Conservation (phyloP, 768 basidiomycete genomes). For the Amanita subjunquillea region DNA sequence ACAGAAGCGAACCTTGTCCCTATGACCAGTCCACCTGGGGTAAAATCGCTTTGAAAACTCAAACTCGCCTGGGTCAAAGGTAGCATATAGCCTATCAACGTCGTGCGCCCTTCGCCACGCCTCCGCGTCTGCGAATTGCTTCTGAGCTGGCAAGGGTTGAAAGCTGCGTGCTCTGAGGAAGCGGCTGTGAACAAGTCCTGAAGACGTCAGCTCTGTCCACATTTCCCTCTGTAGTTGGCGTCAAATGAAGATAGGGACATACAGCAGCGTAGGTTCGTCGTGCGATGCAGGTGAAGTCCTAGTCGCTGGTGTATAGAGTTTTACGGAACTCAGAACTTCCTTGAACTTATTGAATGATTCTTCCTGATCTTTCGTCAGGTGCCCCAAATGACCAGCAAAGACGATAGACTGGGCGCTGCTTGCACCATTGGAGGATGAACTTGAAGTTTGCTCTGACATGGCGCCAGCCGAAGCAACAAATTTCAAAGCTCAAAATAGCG, state of each 20-base stretch:
- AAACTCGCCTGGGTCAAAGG: slow-evolving; percentile 50
- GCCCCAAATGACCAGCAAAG: slow-evolving; percentile 42
- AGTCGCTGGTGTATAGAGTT: slow-evolving; percentile 37
- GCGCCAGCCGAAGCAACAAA: not conserved
- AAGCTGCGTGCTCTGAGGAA: slow-evolving; percentile 77
- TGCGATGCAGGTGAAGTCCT: slow-evolving; percentile 33
- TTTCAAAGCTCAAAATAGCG: too few relatives aligned
- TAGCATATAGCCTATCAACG: slow-evolving; percentile 52
- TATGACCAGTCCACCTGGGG: slow-evolving; percentile 72
- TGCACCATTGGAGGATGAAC: not conserved
- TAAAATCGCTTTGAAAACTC: slow-evolving; percentile 54
- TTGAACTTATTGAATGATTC: slow-evolving; percentile 44
- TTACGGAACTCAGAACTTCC: slow-evolving; percentile 31
- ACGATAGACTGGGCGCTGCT: not conserved
- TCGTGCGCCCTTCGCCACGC: slow-evolving; percentile 57
- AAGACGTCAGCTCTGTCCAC: not conserved
- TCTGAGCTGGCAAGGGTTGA: slow-evolving; percentile 48
- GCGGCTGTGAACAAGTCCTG: slow-evolving; percentile 34
- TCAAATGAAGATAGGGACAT: slow-evolving; percentile 10
- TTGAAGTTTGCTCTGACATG: not conserved
- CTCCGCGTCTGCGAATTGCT: slow-evolving; percentile 60
- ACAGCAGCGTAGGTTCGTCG: slow-evolving; percentile 63
- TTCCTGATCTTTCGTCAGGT: slow-evolving; percentile 40
- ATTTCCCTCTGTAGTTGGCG: not conserved
- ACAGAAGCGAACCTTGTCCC: slow-evolving; percentile 48